These are phyloP conservation scores for Saturnispora sekii DNA, from an alignment of 805 yeast species.

Conservation along the genomic window DNA sequence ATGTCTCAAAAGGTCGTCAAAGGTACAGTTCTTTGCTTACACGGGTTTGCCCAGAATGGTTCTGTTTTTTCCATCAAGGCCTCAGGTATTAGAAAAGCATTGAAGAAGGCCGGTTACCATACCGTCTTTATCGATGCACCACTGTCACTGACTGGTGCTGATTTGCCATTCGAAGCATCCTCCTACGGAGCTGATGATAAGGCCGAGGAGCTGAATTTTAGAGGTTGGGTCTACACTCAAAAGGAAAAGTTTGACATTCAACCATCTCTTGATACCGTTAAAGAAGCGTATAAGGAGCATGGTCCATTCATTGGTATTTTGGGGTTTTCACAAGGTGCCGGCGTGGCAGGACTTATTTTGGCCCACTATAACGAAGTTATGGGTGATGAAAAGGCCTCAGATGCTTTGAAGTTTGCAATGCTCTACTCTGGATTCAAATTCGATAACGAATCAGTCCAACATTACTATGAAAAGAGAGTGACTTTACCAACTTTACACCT, in stretches of 20 bases:
- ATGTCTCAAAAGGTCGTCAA: slow-evolving; percentile 20
- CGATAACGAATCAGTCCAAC: slow-evolving; percentile 21
- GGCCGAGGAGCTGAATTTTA: slow-evolving; percentile 24
- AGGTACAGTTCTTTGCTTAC: slow-evolving; percentile 68
- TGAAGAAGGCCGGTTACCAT: slow-evolving; percentile 55
- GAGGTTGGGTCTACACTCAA: slow-evolving; percentile 69
- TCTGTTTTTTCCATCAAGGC: slow-evolving; percentile 79
- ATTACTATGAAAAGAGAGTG: slow-evolving; percentile 23
- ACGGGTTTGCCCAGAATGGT: slow-evolving; percentile 85
- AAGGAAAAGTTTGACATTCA: slow-evolving; percentile 25
- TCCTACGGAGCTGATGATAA: slow-evolving; percentile 36
- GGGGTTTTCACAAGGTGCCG: slow-evolving; percentile 95
- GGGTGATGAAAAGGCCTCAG: slow-evolving; percentile 32
- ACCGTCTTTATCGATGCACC: slow-evolving; percentile 79
- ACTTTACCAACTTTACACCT: slow-evolving; percentile 53
- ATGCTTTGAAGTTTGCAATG: slow-evolving; percentile 57
- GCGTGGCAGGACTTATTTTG: slow-evolving; percentile 63
- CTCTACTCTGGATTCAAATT: slow-evolving; percentile 55
- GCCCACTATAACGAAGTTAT: slow-evolving; percentile 48
- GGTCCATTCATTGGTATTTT: slow-evolving; percentile 84
- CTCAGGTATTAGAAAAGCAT: slow-evolving; percentile 73
- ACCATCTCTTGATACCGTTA: slow-evolving; percentile 42
- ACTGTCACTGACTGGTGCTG: slow-evolving; percentile 48
- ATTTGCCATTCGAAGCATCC: slow-evolving; percentile 57
- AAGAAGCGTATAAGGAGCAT: slow-evolving; percentile 38